These are phyloP conservation scores for Tolypocladium album DNA, from an alignment of 2,329 filamentous ascomycete species.

Conservation along the genomic window DNA sequence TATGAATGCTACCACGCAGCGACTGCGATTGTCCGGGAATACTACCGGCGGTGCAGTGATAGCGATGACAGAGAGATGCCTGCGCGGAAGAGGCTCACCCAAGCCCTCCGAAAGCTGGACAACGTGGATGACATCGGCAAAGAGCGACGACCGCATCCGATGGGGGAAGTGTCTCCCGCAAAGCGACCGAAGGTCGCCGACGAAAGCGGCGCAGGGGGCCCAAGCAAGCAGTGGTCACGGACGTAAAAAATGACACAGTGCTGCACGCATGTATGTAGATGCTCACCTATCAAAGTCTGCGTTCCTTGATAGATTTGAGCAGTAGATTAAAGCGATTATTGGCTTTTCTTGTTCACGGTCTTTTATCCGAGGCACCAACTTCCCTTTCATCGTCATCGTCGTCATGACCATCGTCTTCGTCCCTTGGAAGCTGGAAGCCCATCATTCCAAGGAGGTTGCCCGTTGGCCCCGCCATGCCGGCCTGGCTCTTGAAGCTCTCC, in stretches of 20 bases:
- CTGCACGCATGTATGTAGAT: neutral
- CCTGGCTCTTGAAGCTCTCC: constrained; percentile 87
- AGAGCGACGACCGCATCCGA: constrained; percentile 21
- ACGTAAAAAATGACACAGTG: neutral
- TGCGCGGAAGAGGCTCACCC: constrained; percentile 38
- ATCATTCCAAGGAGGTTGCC: constrained; percentile 81
- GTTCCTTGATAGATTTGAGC: neutral
- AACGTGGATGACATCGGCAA: constrained; percentile 21
- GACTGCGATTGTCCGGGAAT: constrained; percentile 40
- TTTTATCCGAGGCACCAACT: neutral
- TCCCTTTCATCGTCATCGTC: constrained; percentile 8
- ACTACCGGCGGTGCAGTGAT: constrained; percentile 38
- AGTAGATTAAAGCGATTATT: neutral
- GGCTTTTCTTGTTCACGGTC: neutral
- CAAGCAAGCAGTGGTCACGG: neutral
- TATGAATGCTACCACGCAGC: constrained; percentile 49
- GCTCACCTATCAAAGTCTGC: neutral
- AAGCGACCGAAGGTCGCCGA: constrained; percentile 29
- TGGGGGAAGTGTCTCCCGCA: constrained; percentile 29
- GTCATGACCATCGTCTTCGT: constrained; percentile 49
- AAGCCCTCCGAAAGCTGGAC: constrained; percentile 34
- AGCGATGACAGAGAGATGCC: constrained; percentile 40
- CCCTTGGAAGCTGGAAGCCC: constrained; percentile 70
- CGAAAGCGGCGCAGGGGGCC: neutral
- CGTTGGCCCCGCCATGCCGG: constrained; percentile 72